Evolutionary conservation across 805 yeast species (phyloP).

Genomic region (Naumovozyma dairenensis): DNA sequence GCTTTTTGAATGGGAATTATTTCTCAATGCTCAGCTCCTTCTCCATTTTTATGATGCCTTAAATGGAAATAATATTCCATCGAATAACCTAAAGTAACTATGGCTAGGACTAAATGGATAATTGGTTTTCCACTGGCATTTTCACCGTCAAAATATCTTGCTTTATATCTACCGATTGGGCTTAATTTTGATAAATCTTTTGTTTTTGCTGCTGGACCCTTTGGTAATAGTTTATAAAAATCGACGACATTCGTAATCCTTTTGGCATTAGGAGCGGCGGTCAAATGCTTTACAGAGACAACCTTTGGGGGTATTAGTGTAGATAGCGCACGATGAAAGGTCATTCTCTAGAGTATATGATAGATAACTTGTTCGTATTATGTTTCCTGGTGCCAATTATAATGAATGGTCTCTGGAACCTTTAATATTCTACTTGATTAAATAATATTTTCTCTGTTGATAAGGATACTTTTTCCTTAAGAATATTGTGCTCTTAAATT

Average conservation of each 20-base stretch:
- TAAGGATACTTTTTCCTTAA: too few species aligned
- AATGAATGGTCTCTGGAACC: too few species aligned
- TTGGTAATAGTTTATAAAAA: slow-evolving; percentile 93
- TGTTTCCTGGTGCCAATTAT: too few species aligned
- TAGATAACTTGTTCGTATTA: too few species aligned
- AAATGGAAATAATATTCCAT: slow-evolving; percentile 90
- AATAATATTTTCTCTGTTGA: too few species aligned
- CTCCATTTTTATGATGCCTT: slow-evolving; percentile 46
- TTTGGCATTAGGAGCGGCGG: slow-evolving; percentile 93
- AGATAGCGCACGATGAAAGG: slow-evolving; percentile 86
- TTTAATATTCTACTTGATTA: too few species aligned
- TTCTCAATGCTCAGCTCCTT: slow-evolving; percentile 28
- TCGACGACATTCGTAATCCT: slow-evolving; percentile 91
- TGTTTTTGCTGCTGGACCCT: slow-evolving; percentile 79
- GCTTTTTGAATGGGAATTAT: too few species aligned
- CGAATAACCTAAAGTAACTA: slow-evolving; percentile 74
- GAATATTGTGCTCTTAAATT: too few species aligned
- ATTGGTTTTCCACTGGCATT: slow-evolving; percentile 79
- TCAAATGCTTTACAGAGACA: slow-evolving; percentile 92
- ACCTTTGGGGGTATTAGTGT: slow-evolving; percentile 98
- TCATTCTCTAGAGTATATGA: too few species aligned
- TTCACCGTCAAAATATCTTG: slow-evolving; percentile 75
- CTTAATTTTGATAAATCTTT: slow-evolving; percentile 37
- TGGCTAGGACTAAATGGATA: slow-evolving; percentile 60
- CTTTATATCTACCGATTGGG: slow-evolving; percentile 63